phyloP scores from a whole-genome alignment of 2,329 filamentous ascomycete genomes.

The Aspergillus sp. region DNA sequence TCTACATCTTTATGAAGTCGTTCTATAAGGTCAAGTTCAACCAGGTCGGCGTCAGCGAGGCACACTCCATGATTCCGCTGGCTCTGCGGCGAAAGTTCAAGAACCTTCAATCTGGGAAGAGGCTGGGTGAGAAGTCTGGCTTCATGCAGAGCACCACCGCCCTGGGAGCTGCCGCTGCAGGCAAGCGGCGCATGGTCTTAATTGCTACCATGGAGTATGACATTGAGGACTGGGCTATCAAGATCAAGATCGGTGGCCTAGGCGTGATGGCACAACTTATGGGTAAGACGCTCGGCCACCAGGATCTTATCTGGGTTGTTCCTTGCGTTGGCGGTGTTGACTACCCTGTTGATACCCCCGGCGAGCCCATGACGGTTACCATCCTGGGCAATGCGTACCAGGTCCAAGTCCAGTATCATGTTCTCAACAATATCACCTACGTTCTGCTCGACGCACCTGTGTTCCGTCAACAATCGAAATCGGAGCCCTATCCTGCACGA shows the following conservation, averaged over 20 bases:
- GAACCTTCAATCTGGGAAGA: slow-evolving; percentile 3
- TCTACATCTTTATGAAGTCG: slow-evolving; percentile 58
- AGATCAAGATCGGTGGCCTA: slow-evolving; percentile 69
- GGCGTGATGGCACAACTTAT: slow-evolving; percentile 71
- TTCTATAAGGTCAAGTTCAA: slow-evolving; percentile 67
- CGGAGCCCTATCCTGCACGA: slow-evolving; percentile 64
- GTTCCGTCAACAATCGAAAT: slow-evolving; percentile 63
- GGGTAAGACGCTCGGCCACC: slow-evolving; percentile 65
- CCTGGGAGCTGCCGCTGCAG: slow-evolving; percentile 25
- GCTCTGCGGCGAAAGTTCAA: slow-evolving; percentile 37
- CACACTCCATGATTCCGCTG: slow-evolving; percentile 42
- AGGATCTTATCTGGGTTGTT: slow-evolving; percentile 66
- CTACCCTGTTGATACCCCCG: slow-evolving; percentile 59
- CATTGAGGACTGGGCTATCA: slow-evolving; percentile 68
- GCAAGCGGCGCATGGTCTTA: slow-evolving; percentile 54
- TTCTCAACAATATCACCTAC: slow-evolving; percentile 65
- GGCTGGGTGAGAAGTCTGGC: slow-evolving; percentile 34
- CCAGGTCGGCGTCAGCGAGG: slow-evolving; percentile 54
- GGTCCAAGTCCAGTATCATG: slow-evolving; percentile 64
- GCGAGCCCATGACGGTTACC: slow-evolving; percentile 61
- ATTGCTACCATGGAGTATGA: slow-evolving; percentile 73
- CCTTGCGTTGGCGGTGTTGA: slow-evolving; percentile 63
- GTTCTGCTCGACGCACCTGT: slow-evolving; percentile 66
- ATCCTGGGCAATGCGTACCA: slow-evolving; percentile 61
- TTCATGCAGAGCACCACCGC: slow-evolving; percentile 38